Conservation (phyloP, 495 filamentous ascomycete genomes). For the Glutinoglossum americanum region DNA sequence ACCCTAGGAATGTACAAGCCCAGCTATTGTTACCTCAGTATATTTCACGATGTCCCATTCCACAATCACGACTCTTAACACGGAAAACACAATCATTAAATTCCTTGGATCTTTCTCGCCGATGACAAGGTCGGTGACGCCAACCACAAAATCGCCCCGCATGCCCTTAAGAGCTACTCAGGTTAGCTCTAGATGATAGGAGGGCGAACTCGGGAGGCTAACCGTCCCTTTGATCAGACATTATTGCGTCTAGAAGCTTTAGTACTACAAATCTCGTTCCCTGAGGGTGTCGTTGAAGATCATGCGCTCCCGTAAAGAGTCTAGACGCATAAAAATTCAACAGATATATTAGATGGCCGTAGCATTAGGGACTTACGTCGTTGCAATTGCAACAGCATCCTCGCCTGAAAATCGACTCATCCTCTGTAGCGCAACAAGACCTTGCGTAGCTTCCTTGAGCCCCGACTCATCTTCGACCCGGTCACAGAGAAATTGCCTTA, state of each 20-base stretch:
- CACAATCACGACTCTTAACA: slow-evolving; percentile 46
- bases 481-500: slow-evolving; percentile 37
- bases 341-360: neutral
- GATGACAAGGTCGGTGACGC: slow-evolving; percentile 44
- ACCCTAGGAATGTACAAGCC: neutral
- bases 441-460: slow-evolving; percentile 2
- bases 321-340: neutral
- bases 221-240: slow-evolving; percentile 41
- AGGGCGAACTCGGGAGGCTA: slow-evolving; percentile 10
- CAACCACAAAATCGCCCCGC: slow-evolving; percentile 35
- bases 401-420: slow-evolving; percentile 1
- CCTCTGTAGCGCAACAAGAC: slow-evolving; percentile 1
- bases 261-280: slow-evolving; percentile 40
- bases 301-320: slow-evolving; percentile 9
- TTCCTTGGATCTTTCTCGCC: slow-evolving; percentile 63
- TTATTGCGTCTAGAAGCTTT: slow-evolving; percentile 39
- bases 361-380: neutral
- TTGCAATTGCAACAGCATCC: slow-evolving; percentile 1
- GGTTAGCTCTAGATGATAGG: neutral
- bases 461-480: slow-evolving; percentile 32
- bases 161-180: slow-evolving; percentile 29
- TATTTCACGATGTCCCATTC: slow-evolving; percentile 48
- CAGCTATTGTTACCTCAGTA: slow-evolving; percentile 28
- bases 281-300: slow-evolving; percentile 40
- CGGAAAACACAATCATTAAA: slow-evolving; percentile 57